Base-by-base conservation (phyloP, 208 protist species). In the Balamuthia mandrillaris region DNA sequence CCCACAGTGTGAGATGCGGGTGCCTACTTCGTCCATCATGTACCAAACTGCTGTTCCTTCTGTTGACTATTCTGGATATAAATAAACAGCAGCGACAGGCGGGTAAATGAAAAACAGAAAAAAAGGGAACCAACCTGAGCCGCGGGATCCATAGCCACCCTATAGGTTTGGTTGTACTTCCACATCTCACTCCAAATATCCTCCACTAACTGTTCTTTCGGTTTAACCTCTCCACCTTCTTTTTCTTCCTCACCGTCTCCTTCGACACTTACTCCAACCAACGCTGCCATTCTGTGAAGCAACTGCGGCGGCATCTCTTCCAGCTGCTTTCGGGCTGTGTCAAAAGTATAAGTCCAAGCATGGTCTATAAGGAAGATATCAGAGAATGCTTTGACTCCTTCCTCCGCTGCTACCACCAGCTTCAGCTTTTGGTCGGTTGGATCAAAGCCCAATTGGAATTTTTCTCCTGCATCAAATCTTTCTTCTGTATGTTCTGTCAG, bases 81-180 rank as follows among this genome's bases (percentile, higher is more conserved):
- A 72, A 29, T 0, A 12, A 41, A n/a, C 21, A n/a, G 4, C 10
- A 37, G 6, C 14, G n/a, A 33, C 21, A 82, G 52, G 1, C 21
- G 21, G 52, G 1, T 37, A n/a, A 16, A 3, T 16, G 10, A 45
- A 47, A 0, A 10, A 44, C 35, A 9, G 39, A 42, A 24, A 66
- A n/a, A 63, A 47, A 37, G 45, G 65, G 52, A 82, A 47, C 75
- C 60, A 29, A 82, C 75, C n/a, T 47, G 75, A 9, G 75, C 65
- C 16, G 35, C 75, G 2, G 60, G 52, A 29, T 82, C 39, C 0
- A 82, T 33, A 27, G 52, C 35, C 45, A 82, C 75, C 3, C 75
- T 47, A 39, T 82, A 82, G 52, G 75, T 82, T 39, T 82, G 75
- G 75, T 82, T 82, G 54, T 54, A 65, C 75, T 65, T 82, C 75